Evolutionary conservation across 192 early-diverging fungal species (phyloP), one percentile per base, ranked within the genome.

Genomic region (Kappamyces sp.): DNA sequence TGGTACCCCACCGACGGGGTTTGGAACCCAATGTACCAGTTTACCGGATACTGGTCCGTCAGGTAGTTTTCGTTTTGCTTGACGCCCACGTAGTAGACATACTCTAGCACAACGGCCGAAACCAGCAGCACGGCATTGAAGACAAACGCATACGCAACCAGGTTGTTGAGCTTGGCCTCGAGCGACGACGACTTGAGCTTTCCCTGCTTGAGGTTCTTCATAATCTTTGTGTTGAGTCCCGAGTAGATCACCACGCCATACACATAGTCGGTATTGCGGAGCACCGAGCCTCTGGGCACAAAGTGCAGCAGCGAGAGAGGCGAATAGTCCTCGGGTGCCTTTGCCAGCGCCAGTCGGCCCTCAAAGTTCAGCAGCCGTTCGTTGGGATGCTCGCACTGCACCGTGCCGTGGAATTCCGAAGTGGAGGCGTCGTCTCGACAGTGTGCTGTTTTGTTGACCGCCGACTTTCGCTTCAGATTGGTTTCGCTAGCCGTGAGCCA

Each of bases 251-350:
- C 77, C 35, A 69, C 30, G 1, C 54, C 74, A 54, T 68, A 79
- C 0, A 51, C 64, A 52, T 47, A 73, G 5, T 74, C 68, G 4
- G 80, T 80, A 60, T 83, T 80, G 22, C 76, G 50, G 32, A 83
- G 54, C 2, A 75, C 70, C 1, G 91, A 84, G 33, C 92, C 94
- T 43, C 94, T 85, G 53, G 91, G 81, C 7, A 94, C 69, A 38
- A 95, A 65, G 67, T 97, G 85, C 41, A 79, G 77, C 59, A 89
- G 32, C 1, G 61, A 54, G 9, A 79, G 61, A 12, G 72, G 63
- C 65, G 52, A 50, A 53, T 50, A 49, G 30, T 45, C 42, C 5
- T 59, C 54, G 37, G 29, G 14, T 11, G 15, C 8, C 30, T 65
- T 65, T 31, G 38, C 49, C 9, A 32, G 22, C 1, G 45, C 40